phyloP scores from a whole-genome alignment of 2,329 filamentous ascomycete species.

The Fusarium graminum region DNA sequence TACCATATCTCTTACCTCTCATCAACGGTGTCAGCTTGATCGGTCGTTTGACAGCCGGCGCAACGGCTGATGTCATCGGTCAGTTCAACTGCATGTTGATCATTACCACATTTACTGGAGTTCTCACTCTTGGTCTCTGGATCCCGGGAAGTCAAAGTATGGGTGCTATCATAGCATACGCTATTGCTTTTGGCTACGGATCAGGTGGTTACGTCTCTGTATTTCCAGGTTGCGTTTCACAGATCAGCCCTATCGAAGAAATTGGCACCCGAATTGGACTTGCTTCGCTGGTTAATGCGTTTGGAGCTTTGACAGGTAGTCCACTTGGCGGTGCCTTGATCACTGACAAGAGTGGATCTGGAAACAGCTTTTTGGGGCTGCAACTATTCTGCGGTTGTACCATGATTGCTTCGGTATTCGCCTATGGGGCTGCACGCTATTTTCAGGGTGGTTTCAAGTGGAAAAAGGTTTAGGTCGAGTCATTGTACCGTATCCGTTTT shows the following conservation, averaged over 20 bases:
- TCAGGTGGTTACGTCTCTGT: slow-evolving; percentile 9
- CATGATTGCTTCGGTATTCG: not conserved
- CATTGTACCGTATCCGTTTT: no score
- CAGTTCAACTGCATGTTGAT: slow-evolving; percentile 12
- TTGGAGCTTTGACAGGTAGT: slow-evolving; percentile 6
- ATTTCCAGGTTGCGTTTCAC: fast-evolving
- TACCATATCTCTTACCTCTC: not conserved
- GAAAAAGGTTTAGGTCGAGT: not conserved
- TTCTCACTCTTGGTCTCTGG: not conserved
- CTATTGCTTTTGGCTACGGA: not conserved
- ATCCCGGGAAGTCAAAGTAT: not conserved
- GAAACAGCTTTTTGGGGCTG: not conserved
- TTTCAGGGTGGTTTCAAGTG: fast-evolving
- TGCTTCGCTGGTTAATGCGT: not conserved
- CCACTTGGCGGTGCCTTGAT: slow-evolving; percentile 3
- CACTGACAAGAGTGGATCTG: not conserved
- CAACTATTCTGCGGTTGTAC: slow-evolving; percentile 1
- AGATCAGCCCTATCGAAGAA: not conserved
- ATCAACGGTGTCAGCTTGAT: slow-evolving; percentile 6
- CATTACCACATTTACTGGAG: not conserved
- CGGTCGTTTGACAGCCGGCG: not conserved
- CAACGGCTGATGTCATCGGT: not conserved
- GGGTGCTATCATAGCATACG: not conserved
- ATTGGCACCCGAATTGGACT: slow-evolving; percentile 2
- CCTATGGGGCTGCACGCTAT: not conserved